Conservation (phyloP, 441 rosid genomes). For the Bruguiera hainesii region DNA sequence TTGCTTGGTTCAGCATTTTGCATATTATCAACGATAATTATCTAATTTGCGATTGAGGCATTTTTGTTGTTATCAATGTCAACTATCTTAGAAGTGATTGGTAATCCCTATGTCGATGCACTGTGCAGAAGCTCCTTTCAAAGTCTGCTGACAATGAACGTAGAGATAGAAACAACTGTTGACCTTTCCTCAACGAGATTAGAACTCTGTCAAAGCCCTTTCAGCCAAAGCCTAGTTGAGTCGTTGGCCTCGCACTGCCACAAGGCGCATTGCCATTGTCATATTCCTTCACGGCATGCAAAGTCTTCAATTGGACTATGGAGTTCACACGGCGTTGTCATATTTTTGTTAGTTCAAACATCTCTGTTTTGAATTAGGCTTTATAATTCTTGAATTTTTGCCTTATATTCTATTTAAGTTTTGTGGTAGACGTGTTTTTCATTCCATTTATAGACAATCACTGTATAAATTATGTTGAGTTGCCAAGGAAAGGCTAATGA, state of each 20-base stretch:
- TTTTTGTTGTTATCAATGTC: background rate
- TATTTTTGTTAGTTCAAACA: conserved; percentile 19
- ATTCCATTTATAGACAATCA: conserved; percentile 23
- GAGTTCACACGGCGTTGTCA: background rate
- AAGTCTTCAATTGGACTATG: conserved; percentile 12
- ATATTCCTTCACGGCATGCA: background rate
- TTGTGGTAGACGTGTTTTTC: conserved; percentile 19
- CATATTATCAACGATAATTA: background rate
- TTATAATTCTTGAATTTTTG: conserved; percentile 9
- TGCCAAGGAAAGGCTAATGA: conserved; percentile 15
- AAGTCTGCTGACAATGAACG: conserved; percentile 6
- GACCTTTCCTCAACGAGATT: background rate
- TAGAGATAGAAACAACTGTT: conserved; percentile 9
- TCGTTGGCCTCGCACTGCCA: conserved; percentile 6
- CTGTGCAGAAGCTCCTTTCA: conserved; percentile 21
- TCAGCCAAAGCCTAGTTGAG: conserved; percentile 3
- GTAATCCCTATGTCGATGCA: conserved; percentile 8
- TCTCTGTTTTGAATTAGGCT: conserved; percentile 20
- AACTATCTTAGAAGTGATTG: background rate
- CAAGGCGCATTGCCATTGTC: conserved; percentile 1
- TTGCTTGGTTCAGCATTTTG: background rate
- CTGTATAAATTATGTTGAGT: conserved; percentile 26
- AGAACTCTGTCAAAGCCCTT: conserved; percentile 4
- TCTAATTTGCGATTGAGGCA: no score
- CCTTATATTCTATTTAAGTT: background rate